Conservation (phyloP, 208 protist genomes). For the Trypanosoma conorhini region DNA sequence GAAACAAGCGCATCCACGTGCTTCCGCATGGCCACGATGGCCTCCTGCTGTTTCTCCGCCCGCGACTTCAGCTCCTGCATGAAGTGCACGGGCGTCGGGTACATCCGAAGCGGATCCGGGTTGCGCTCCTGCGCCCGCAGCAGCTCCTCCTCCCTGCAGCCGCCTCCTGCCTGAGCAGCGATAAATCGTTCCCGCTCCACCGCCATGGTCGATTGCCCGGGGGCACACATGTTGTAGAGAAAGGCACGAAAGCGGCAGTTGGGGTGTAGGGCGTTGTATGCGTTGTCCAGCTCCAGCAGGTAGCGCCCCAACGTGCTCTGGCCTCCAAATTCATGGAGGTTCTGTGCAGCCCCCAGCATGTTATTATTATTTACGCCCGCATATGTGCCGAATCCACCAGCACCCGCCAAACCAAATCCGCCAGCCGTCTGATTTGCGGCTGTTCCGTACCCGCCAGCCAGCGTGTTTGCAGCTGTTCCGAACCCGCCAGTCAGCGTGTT, state of each 20-base stretch:
- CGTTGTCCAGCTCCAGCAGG: constrained; percentile 60
- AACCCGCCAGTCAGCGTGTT: constrained; percentile 16
- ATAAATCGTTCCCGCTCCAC: constrained; percentile 70
- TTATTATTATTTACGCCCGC: neutral
- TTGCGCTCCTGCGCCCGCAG: constrained; percentile 51
- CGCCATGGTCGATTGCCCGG: constrained; percentile 45
- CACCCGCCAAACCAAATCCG: constrained; percentile 10
- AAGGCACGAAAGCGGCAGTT: constrained; percentile 76
- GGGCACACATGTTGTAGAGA: constrained; percentile 73
- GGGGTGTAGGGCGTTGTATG: constrained; percentile 66
- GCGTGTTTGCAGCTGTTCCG: constrained; percentile 13
- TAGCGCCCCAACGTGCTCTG: constrained; percentile 65
- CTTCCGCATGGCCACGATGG: constrained; percentile 31
- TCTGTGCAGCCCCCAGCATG: neutral
- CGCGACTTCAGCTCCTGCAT: constrained; percentile 65
- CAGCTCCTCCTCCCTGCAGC: constrained; percentile 52
- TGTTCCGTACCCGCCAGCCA: constrained; percentile 24
- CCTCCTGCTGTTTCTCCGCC: constrained; percentile 54
- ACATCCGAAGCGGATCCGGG: constrained; percentile 54
- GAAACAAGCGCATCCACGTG: constrained; percentile 40
- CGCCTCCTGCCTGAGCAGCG: constrained; percentile 50
- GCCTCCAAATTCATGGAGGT: constrained; percentile 40
- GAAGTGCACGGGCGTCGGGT: constrained; percentile 70
- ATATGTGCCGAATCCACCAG: constrained; percentile 1
- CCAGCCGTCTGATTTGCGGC: neutral